These are phyloP conservation scores for Aspergillus ochraceus DNA, from an alignment of 2,329 filamentous ascomycete species.

Conservation along the genomic window DNA sequence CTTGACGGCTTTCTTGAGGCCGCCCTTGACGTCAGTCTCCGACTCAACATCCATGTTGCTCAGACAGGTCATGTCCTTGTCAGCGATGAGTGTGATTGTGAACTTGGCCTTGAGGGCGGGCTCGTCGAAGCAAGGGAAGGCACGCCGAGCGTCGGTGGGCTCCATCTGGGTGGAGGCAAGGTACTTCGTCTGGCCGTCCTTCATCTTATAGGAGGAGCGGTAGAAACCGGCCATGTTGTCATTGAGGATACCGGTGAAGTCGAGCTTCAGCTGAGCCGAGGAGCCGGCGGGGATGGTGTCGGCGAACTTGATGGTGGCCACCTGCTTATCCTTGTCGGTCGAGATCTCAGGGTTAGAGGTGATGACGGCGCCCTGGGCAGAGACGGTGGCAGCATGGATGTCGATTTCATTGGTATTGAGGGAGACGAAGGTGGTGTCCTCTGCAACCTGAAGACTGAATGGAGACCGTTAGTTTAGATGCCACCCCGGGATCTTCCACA, in stretches of 20 bases:
- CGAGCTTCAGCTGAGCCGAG: slow-evolving; percentile 75
- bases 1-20: slow-evolving; percentile 74
- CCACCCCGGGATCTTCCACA: background rate
- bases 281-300: slow-evolving; percentile 70
- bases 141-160: slow-evolving; percentile 86
- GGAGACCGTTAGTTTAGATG: slow-evolving; percentile 4
- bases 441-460: slow-evolving; percentile 70
- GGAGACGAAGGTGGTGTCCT: slow-evolving; percentile 81
- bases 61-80: slow-evolving; percentile 85
- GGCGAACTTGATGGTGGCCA: slow-evolving; percentile 76
- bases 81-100: slow-evolving; percentile 85
- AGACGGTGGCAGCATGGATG: slow-evolving; percentile 72
- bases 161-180: slow-evolving; percentile 96
- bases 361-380: slow-evolving; percentile 54
- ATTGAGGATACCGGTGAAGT: slow-evolving; percentile 78
- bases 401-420: slow-evolving; percentile 87
- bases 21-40: slow-evolving; percentile 69
- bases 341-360: slow-evolving; percentile 67
- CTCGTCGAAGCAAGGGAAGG: slow-evolving; percentile 97
- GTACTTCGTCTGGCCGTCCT: slow-evolving; percentile 75
- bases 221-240: slow-evolving; percentile 99
- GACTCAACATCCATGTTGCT: slow-evolving; percentile 95
- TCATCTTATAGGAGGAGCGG: slow-evolving; percentile 85
- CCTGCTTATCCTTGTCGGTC: slow-evolving; percentile 77
- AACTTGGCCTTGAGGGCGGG: slow-evolving; percentile 91